These are phyloP conservation scores for Aspergillus ochraceoroseus DNA, from an alignment of 2,329 filamentous ascomycete genomes.

Conservation along the genomic window DNA sequence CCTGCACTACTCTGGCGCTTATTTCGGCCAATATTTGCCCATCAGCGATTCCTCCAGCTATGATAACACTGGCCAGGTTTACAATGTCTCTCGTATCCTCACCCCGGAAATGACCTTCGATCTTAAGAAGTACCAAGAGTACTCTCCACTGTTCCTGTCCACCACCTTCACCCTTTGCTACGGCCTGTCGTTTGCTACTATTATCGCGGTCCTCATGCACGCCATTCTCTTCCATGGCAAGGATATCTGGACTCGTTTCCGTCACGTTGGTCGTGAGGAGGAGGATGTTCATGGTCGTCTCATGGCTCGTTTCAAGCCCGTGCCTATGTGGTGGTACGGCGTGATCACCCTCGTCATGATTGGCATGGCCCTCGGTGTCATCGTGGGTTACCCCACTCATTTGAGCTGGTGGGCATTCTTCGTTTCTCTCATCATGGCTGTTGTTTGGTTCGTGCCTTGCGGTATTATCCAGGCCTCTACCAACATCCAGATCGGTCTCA, in stretches of 20 bases:
- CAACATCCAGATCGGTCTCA: conserved; percentile 63
- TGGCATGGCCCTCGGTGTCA: conserved; percentile 47
- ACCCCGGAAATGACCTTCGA: conserved; percentile 60
- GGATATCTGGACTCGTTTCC: conserved; percentile 61
- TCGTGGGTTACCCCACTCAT: conserved; percentile 58
- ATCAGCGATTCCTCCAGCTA: conserved; percentile 67
- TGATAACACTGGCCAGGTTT: conserved; percentile 61
- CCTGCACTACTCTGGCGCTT: conserved; percentile 62
- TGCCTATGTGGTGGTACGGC: conserved; percentile 56
- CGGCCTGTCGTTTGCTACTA: conserved; percentile 67
- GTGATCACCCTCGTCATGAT: conserved; percentile 48
- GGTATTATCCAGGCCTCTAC: conserved; percentile 64
- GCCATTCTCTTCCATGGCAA: conserved; percentile 62
- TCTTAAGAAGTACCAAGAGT: conserved; percentile 58
- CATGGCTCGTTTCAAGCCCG: conserved; percentile 54
- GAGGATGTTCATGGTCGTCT: conserved; percentile 53
- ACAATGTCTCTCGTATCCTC: conserved; percentile 62
- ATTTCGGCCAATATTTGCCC: conserved; percentile 61
- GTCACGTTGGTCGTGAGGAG: conserved; percentile 52
- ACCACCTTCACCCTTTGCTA: conserved; percentile 68
- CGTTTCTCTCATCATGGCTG: conserved; percentile 60
- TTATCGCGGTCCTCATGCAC: conserved; percentile 64
- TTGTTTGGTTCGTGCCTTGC: conserved; percentile 57
- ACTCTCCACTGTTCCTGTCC: conserved; percentile 59
- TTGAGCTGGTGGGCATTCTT: conserved; percentile 69